Evolutionary conservation across 441 rosid genomes (phyloP).

Genomic region (Corymbia calophylla): DNA sequence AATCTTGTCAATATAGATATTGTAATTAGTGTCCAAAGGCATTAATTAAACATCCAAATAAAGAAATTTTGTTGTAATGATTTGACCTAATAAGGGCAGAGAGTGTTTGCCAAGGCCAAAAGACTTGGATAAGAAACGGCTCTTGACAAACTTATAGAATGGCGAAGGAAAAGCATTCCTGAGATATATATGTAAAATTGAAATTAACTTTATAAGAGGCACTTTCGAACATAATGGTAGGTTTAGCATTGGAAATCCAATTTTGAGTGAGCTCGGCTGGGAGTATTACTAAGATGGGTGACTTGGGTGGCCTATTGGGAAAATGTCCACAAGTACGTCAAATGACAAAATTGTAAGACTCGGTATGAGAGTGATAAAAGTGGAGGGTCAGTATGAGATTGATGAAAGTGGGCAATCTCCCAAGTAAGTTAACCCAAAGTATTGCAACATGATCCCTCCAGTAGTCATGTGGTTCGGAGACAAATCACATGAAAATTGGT

Average conservation of each 20-base stretch:
- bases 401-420: background rate
- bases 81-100: accelerated
- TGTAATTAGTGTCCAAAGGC: background rate
- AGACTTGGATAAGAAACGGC: background rate
- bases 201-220: background rate
- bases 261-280: no score
- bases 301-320: no score
- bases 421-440: background rate
- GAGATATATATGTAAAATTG: background rate
- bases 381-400: accelerated
- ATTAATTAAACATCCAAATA: background rate
- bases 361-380: accelerated
- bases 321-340: background rate
- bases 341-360: no score
- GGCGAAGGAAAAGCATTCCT: accelerated
- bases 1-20: background rate
- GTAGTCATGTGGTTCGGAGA: background rate
- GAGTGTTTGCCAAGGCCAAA: background rate
- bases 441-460: accelerated
- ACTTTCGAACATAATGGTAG: no score
- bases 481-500: background rate
- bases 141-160: background rate
- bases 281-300: no score
- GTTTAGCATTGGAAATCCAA: no score
- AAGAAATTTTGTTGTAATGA: background rate